A percentile compares a stretch with the other conserved stretches of the same genome.
These are phyloP conservation scores for Olyra latifolia DNA, from an alignment of 176 grass and related monocot species.

Conservation along the genomic window DNA sequence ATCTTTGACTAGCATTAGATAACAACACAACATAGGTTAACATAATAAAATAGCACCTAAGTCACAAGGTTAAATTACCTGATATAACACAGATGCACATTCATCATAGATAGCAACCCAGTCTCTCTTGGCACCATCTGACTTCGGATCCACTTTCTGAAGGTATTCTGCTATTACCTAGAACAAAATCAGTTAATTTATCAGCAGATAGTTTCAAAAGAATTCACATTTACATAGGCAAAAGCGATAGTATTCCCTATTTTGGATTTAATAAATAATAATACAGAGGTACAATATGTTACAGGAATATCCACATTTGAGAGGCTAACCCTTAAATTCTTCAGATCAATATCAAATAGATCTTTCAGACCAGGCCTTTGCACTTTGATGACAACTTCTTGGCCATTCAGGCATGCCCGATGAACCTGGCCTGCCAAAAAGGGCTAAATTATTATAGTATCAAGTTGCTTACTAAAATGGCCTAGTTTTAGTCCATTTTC, in stretches of 20 bases:
- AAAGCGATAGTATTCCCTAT: neutral
- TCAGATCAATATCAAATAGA: constrained; percentile 98
- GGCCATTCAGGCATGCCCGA: constrained; percentile 78
- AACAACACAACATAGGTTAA: constrained; percentile 11
- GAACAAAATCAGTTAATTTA: constrained; percentile 33
- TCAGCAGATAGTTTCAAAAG: constrained; percentile 29
- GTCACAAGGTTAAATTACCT: constrained; percentile 50
- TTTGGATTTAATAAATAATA: constrained; percentile 14
- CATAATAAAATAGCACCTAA: neutral
- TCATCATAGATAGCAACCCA: constrained; percentile 99
- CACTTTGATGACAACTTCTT: constrained; percentile 95
- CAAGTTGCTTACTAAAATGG: constrained; percentile 6
- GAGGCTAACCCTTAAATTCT: constrained; percentile 81
- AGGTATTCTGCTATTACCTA: constrained; percentile 99
- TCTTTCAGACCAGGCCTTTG: constrained; percentile 97
- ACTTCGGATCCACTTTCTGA: constrained; percentile 97
- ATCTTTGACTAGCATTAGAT: constrained; percentile 14
- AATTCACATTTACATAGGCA: constrained; percentile 18
- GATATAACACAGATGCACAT: constrained; percentile 88
- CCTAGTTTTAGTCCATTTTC: constrained; percentile 7
- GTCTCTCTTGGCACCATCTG: constrained; percentile 97
- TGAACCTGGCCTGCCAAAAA: constrained; percentile 96
- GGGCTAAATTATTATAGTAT: constrained; percentile 41
- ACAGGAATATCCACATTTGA: constrained; percentile 2
- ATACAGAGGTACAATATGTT: neutral